Evolutionary conservation across 176 grass and related monocot genomes (phyloP), one percentile per base, ranked within the genome.

Genomic region (Raddia guianensis): DNA sequence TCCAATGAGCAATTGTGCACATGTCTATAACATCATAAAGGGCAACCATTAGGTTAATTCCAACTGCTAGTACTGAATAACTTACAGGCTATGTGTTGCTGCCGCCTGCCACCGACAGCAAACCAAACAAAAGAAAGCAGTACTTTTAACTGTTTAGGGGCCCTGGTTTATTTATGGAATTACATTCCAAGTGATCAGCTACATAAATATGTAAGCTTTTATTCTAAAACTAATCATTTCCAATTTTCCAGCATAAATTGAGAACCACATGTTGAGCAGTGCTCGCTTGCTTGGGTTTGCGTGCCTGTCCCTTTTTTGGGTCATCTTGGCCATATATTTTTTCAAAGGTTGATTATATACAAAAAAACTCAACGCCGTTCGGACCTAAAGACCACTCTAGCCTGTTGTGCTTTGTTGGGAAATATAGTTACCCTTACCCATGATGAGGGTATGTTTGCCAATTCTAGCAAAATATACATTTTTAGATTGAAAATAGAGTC

Each of bases 351-450:
- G 20, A 13, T 11, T 32, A 60, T 8, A 12, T 32, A 76, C 6
- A 45, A 14, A 58, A 14, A 3, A 40, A 40, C 52, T 15, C 2
- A 61, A 33, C 32, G 9, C 32, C 55, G 16, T 47, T 19, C n/a
- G 0, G 54, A 27, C 12, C 7, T 11, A 76, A 10, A 12, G 8
- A 10, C 7, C 57, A 62, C 13, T 62, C 48, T 62, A 8, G 46
- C 8, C 33, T 75, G 27, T 76, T 48, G 42, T 49, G 47, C 21
- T 57, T 18, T 55, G 50, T 6, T 54, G 52, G 59, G n/a, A 3
- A 75, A 74, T 57, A 74, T 60, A 75, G n/a, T 75, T 60, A 46
- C 55, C 10, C 27, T 75, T 60, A 46, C 55, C 10, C 27, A 47
- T 32, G 55, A 27, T 13, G 46, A 7, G 0, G 15, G 7, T 32